phyloP scores from a whole-genome alignment of 768 basidiomycete genomes.

The Amanita pseudoporphyria region DNA sequence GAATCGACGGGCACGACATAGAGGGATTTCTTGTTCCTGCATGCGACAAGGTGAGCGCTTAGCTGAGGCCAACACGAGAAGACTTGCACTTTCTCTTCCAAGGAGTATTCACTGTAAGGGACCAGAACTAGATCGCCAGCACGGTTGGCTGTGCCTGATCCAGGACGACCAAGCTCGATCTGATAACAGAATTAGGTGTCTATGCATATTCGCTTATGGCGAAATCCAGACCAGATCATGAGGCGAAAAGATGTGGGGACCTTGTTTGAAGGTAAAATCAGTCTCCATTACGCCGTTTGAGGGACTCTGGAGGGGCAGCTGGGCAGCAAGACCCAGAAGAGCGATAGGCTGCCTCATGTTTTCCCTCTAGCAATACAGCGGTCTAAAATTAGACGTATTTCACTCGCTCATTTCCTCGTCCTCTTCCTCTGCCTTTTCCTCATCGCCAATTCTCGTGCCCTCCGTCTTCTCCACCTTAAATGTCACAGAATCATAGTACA shows the following conservation, averaged over 20 bases:
- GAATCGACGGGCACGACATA: constrained; percentile 51
- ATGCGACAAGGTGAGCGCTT: not conserved
- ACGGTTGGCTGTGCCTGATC: constrained; percentile 53
- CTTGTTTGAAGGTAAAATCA: constrained; percentile 52
- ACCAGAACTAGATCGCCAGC: constrained; percentile 62
- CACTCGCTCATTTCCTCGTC: constrained; percentile 47
- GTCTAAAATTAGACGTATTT: constrained; percentile 1
- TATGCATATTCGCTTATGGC: not conserved
- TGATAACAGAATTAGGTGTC: constrained; percentile 10
- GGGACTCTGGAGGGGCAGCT: constrained; percentile 35
- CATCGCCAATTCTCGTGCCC: constrained; percentile 28
- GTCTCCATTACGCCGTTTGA: constrained; percentile 16
- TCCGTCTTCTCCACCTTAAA: constrained; percentile 58
- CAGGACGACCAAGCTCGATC: constrained; percentile 59
- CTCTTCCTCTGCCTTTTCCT: constrained; percentile 22
- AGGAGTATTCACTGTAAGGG: constrained; percentile 57
- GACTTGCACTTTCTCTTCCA: constrained; percentile 65
- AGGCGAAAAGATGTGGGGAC: constrained; percentile 55
- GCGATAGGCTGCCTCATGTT: constrained; percentile 46
- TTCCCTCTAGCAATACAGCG: not conserved
- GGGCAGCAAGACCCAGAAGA: constrained; percentile 45
- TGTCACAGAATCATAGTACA: constrained; percentile 62
- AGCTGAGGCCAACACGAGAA: not conserved
- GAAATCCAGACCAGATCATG: constrained; percentile 40
- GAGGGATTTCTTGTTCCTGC: constrained; percentile 64